Evolutionary conservation across 805 yeast genomes (phyloP).

Genomic region (Wickerhamomyces strasburgensis): DNA sequence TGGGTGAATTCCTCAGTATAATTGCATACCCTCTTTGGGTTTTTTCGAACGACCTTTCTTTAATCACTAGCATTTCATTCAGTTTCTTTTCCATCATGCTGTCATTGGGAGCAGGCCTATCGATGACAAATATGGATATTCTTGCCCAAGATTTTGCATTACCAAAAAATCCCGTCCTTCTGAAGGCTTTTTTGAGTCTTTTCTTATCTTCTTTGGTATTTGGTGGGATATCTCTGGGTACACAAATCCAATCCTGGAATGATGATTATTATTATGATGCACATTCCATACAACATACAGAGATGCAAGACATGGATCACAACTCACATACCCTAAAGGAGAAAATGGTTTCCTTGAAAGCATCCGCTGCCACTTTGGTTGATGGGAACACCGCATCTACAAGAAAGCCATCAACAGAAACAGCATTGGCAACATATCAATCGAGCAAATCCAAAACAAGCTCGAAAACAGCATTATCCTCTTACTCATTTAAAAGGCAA

Average conservation of each 20-base stretch:
- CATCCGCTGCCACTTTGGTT: conserved; percentile 26
- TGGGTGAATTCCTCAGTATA: conserved; percentile 11
- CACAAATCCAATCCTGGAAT: conserved; percentile 4
- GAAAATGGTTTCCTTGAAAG: conserved; percentile 19
- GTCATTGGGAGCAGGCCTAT: conserved; percentile 25
- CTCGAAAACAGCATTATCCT: neutral
- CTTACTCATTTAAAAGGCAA: conserved; percentile 1
- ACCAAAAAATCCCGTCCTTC: neutral
- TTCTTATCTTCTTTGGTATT: conserved; percentile 9
- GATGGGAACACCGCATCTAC: conserved; percentile 6
- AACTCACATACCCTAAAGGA: conserved; percentile 1
- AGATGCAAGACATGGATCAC: neutral
- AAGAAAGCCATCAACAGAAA: conserved; percentile 3
- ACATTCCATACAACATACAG: too few species aligned
- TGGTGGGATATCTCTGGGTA: conserved; percentile 9
- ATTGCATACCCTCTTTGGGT: conserved; percentile 10
- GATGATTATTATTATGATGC: neutral
- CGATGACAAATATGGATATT: conserved; percentile 7
- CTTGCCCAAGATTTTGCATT: neutral
- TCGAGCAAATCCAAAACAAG: conserved; percentile 4
- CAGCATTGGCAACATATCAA: neutral
- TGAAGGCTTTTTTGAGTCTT: conserved; percentile 9
- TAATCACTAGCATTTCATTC: conserved; percentile 1
- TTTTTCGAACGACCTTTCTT: neutral
- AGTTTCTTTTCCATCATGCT: conserved; percentile 6